Evolutionary conservation across 352 stramenopile species (phyloP), one percentile per base, ranked within the genome.

Genomic region (Heterotrichella gracilis): DNA sequence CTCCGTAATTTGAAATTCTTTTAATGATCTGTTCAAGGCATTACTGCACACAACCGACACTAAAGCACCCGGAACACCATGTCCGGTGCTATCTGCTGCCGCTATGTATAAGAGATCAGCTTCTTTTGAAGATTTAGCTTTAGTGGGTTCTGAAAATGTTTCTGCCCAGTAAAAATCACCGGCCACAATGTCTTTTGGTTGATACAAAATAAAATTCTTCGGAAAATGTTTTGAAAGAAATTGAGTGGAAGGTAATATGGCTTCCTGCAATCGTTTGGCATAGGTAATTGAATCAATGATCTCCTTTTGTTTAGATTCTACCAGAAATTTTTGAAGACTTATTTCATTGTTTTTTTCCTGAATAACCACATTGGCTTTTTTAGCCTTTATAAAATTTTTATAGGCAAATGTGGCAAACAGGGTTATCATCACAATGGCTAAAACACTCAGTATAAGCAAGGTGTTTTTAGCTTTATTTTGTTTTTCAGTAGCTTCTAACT

Each of bases 151-250:
- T n/a, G n/a, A n/a, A n/a, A n/a, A n/a, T n/a, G n/a, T n/a, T 53
- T 53, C 32, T 53, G 32, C 32, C 32, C 32, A 53, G 32, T 53
- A 53, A 53, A 53, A 53, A 53, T 53, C 32, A 53, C 32, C 32
- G 9, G 32, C 32, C 9, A 53, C 32, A n/a, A 53, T 53, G 32
- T 53, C 32, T 53, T 53, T 53, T 9, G 32, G 32, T 53, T 53
- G 9, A 53, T 53, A 53, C 32, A 53, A 53, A 9, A 53, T n/a
- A 53, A 53, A 53, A 53, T n/a, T 53, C 9, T 53, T 53, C n/a
- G 32, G 32, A 53, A 53, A 53, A 53, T 53, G 32, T 53, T 53
- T 53, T 9, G 9, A 17, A n/a, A 53, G 9, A 53, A 53, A 53
- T 53, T 53, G 9, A n/a, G 32, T 53, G n/a, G 32, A n/a, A 17